Evolutionary conservation across 345 rosid genomes (phyloP).

Genomic region (Passiflora organensis): DNA sequence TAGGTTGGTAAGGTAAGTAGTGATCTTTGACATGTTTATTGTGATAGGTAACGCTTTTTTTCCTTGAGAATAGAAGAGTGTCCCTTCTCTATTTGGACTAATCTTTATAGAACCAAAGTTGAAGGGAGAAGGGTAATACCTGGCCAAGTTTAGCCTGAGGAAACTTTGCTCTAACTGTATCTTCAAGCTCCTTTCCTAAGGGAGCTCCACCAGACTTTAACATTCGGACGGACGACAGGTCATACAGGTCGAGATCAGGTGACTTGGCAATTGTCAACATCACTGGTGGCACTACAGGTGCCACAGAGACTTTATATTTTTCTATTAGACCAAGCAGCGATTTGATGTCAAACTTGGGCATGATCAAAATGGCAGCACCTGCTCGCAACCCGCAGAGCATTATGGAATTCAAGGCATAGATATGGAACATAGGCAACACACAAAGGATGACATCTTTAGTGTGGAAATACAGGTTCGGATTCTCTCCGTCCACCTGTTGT

Average conservation of each 20-base stretch:
- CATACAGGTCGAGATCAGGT: slow-evolving; percentile 52
- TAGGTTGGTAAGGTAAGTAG: no score
- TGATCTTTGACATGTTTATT: no score
- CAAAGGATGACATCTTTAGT: slow-evolving; percentile 69
- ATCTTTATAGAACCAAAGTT: no score
- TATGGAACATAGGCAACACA: slow-evolving; percentile 74
- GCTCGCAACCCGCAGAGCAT: slow-evolving; percentile 71
- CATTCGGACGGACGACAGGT: slow-evolving; percentile 59
- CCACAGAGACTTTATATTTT: slow-evolving; percentile 60
- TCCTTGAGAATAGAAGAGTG: no score
- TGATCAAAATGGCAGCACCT: slow-evolving; percentile 74
- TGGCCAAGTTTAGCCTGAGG: slow-evolving; percentile 83
- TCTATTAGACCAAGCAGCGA: slow-evolving; percentile 51
- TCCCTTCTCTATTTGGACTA: no score
- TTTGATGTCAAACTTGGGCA: slow-evolving; percentile 71
- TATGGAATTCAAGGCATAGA: slow-evolving; percentile 64
- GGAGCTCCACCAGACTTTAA: slow-evolving; percentile 86
- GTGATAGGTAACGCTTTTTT: no score
- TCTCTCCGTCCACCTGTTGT: slow-evolving; percentile 93
- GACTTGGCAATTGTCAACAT: slow-evolving; percentile 63
- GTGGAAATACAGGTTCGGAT: slow-evolving; percentile 71
- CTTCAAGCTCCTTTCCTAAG: slow-evolving; percentile 88
- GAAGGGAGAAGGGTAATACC: no score
- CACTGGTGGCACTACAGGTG: slow-evolving; percentile 80
- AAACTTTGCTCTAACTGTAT: slow-evolving; percentile 54